These are phyloP conservation scores for Extremus antarcticus DNA, from an alignment of 495 filamentous ascomycete genomes.

Conservation along the genomic window DNA sequence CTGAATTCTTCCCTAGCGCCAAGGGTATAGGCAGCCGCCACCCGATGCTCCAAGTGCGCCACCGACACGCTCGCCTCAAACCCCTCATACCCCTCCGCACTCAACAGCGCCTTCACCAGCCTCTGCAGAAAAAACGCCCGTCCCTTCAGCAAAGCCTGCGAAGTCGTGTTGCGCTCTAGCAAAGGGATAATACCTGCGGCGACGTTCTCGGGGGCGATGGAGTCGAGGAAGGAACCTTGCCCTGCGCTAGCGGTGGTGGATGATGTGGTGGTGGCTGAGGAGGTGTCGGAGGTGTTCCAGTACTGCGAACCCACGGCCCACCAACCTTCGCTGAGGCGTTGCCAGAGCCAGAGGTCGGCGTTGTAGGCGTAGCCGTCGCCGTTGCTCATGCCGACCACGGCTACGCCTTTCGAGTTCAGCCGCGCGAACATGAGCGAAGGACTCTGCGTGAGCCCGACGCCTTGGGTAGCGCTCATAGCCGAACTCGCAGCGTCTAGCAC, in stretches of 20 bases:
- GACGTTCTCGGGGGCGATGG: slow-evolving; percentile 49
- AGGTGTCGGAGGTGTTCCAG: slow-evolving; percentile 75
- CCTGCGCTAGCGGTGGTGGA: slow-evolving; percentile 38
- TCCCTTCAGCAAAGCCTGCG: slow-evolving; percentile 81
- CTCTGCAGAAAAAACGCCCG: slow-evolving; percentile 80
- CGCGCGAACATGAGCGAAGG: slow-evolving; percentile 82
- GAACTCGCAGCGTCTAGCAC: slow-evolving; percentile 79
- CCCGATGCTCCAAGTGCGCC: slow-evolving; percentile 88
- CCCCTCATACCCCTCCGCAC: slow-evolving; percentile 78
- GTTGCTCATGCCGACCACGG: slow-evolving; percentile 79
- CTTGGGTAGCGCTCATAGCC: slow-evolving; percentile 33
- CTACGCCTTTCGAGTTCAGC: slow-evolving; percentile 71
- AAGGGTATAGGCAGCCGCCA: slow-evolving; percentile 77
- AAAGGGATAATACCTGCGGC: slow-evolving; percentile 87
- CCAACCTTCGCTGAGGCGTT: slow-evolving; percentile 87
- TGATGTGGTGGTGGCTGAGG: not conserved
- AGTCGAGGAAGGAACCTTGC: slow-evolving; percentile 33
- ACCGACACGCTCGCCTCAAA: slow-evolving; percentile 88
- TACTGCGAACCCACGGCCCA: slow-evolving; percentile 98
- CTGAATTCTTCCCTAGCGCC: slow-evolving; percentile 84
- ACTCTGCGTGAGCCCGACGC: slow-evolving; percentile 49
- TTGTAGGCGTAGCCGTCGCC: slow-evolving; percentile 90
- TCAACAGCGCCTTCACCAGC: slow-evolving; percentile 72
- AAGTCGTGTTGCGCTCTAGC: slow-evolving; percentile 88
- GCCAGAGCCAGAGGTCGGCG: slow-evolving; percentile 76